These are phyloP conservation scores for Fusarium sp. DNA, from an alignment of 2,329 filamentous ascomycete species.

Conservation along the genomic window DNA sequence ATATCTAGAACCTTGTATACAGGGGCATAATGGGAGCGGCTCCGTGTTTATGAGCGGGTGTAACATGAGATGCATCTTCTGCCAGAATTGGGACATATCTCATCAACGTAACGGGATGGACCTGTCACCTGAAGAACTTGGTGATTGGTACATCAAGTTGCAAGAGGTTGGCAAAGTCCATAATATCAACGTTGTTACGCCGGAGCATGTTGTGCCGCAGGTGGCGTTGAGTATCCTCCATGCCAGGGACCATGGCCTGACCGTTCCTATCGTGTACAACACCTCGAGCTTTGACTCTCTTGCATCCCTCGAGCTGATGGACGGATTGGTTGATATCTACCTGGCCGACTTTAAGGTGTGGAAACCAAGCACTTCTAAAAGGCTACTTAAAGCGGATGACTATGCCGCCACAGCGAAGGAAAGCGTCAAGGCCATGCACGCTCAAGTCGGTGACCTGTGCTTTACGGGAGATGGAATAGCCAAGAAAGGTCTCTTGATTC, in stretches of 20 bases:
- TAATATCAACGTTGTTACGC: constrained; percentile 90
- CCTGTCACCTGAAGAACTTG: constrained; percentile 81
- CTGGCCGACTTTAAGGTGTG: constrained; percentile 91
- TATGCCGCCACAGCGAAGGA: constrained; percentile 79
- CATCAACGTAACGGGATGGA: constrained; percentile 86
- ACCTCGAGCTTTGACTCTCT: constrained; percentile 84
- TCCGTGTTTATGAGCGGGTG: constrained; percentile 84
- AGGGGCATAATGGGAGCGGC: constrained; percentile 83
- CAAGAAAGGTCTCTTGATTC: constrained; percentile 78
- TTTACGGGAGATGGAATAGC: constrained; percentile 86
- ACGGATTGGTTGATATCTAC: constrained; percentile 87
- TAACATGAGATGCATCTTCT: constrained; percentile 80
- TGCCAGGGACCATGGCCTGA: constrained; percentile 75
- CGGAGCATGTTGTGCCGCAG: constrained; percentile 88
- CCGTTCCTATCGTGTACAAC: constrained; percentile 84
- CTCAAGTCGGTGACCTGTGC: constrained; percentile 83
- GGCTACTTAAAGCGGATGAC: constrained; percentile 81
- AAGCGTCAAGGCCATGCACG: constrained; percentile 83
- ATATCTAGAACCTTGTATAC: constrained; percentile 77
- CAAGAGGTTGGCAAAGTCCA: constrained; percentile 84
- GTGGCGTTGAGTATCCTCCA: constrained; percentile 81
- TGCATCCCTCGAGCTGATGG: constrained; percentile 76
- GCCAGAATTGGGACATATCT: constrained; percentile 86
- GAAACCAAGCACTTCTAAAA: constrained; percentile 72
- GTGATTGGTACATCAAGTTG: constrained; percentile 84